Evolutionary conservation across 106 monocot genomes (phyloP).

Genomic region (Chionographis japonica): DNA sequence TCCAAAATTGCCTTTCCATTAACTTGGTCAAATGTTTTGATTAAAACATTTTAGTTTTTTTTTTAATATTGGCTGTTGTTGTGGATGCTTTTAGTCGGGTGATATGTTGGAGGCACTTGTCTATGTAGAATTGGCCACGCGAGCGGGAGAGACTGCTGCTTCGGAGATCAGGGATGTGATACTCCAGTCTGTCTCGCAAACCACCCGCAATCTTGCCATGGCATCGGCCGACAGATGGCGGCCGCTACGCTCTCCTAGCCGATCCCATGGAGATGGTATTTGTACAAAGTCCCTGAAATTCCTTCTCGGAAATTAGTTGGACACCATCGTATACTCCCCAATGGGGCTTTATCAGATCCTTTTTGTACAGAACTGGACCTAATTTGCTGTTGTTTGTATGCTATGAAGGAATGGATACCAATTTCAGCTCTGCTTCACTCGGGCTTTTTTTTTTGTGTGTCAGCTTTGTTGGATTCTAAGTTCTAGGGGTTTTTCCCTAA

Average conservation of each 20-base stretch:
- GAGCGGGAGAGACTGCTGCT: conserved; percentile 51
- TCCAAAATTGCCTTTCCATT: not conserved
- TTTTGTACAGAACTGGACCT: no score
- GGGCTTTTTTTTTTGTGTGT: no score
- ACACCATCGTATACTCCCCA: no score
- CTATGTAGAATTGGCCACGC: conserved; percentile 53
- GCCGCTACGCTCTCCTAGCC: conserved; percentile 8
- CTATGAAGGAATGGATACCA: no score
- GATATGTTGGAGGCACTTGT: conserved; percentile 34
- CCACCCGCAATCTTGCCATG: conserved; percentile 21
- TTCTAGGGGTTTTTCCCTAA: no score
- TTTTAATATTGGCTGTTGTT: not conserved
- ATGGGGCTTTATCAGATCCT: no score
- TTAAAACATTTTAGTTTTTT: no score
- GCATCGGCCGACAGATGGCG: conserved; percentile 39
- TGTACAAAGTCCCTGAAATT: not conserved
- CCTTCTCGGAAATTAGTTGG: no score
- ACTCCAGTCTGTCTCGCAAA: conserved; percentile 21
- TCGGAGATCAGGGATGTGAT: conserved; percentile 32
- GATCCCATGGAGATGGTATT: not conserved
- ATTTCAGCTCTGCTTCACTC: no score
- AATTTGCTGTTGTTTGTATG: no score
- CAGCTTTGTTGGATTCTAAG: no score
- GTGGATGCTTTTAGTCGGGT: conserved; percentile 28
- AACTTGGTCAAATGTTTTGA: no score